phyloP scores from a whole-genome alignment of 78 protist genomes.

The Protostelium mycophagum region DNA sequence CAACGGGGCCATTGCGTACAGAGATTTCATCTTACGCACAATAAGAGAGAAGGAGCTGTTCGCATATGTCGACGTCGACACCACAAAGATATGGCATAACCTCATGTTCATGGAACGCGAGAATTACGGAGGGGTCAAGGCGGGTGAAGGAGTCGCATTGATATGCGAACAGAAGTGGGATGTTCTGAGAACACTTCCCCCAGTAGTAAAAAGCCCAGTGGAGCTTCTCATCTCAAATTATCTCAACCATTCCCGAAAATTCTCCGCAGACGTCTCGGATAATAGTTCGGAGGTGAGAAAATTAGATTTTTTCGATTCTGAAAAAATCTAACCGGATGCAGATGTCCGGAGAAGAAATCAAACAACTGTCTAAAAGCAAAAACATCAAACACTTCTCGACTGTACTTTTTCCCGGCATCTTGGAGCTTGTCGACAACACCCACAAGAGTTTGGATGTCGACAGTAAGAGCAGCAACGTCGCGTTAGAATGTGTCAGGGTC shows the following conservation, averaged over 20 bases:
- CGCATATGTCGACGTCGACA: slow-evolving; percentile 24
- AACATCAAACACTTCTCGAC: neutral
- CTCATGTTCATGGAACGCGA: slow-evolving; percentile 68
- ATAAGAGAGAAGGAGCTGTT: slow-evolving; percentile 63
- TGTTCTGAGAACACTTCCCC: slow-evolving; percentile 28
- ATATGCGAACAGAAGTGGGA: slow-evolving; percentile 11
- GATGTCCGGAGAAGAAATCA: slow-evolving; percentile 11
- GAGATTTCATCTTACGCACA: slow-evolving; percentile 24
- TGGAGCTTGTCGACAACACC: slow-evolving; percentile 5
- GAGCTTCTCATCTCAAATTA: slow-evolving; percentile 32
- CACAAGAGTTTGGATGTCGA: slow-evolving; percentile 29
- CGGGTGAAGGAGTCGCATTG: slow-evolving; percentile 21
- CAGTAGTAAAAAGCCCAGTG: slow-evolving; percentile 17
- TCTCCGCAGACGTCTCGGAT: too few species aligned
- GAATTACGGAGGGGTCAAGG: slow-evolving; percentile 63
- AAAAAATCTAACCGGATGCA: slow-evolving; percentile 8
- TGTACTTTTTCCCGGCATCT: neutral
- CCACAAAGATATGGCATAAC: slow-evolving; percentile 35
- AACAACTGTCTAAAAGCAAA: slow-evolving; percentile 1
- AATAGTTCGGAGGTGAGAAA: too few species aligned
- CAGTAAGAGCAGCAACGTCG: slow-evolving; percentile 6
- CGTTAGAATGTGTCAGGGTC: slow-evolving; percentile 41
- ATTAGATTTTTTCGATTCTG: slow-evolving; percentile 3
- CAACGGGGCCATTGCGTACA: slow-evolving; percentile 68
- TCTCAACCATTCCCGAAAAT: slow-evolving; percentile 7